Base-by-base conservation (phyloP, 805 yeast genomes). In the Scheffersomyces spartinae region DNA sequence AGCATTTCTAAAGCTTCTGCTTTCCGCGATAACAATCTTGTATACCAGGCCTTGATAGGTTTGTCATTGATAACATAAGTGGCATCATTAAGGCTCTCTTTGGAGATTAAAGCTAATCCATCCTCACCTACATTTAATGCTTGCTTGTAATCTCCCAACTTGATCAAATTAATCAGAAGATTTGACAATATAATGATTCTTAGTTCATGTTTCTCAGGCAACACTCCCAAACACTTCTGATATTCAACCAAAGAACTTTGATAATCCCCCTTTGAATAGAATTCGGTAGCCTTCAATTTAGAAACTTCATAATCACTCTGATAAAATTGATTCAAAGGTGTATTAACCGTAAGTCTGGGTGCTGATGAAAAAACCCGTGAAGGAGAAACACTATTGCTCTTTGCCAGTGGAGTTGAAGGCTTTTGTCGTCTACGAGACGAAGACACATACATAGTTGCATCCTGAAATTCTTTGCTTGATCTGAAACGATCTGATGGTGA, bases 1-100 rank as follows among this genome's bases (percentile, higher is more conserved):
- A 74, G 42, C 47, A 73, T 72, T 50, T 91, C 99, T 20, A 74
- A 61, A 2, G 88, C 76, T 43, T 91, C 96, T 0, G 95, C 96
- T 34, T 71, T 70, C 32, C 78, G 71, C 3, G 68, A 52, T 25
- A 72, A 47, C 10, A 88, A 59, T 47, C 84, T 86, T 13, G 68
- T 49, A 78, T 85, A 83, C 49, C 91, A 73, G 10, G 71, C 74
- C 42, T 68, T 72, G 32, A 79, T 62, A 1, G 62, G 41, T 39
- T 76, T 74, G 5, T 67, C 74, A 6, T 48, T 55, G 3, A 59
- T 50, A 1, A 57, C 54, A 29, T 53, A 52, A 1, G 29, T 30
- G 2, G 37, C 10, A 20, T 47, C 52, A 2, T 32, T 27, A 2
- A 54, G 33, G 11, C 46, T 47, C 2, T 56, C 51, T 25, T 38